Evolutionary conservation across 148 eudicot genomes (phyloP), one percentile per base, ranked within the genome.

Genomic region (Amaranthus cruentus): DNA sequence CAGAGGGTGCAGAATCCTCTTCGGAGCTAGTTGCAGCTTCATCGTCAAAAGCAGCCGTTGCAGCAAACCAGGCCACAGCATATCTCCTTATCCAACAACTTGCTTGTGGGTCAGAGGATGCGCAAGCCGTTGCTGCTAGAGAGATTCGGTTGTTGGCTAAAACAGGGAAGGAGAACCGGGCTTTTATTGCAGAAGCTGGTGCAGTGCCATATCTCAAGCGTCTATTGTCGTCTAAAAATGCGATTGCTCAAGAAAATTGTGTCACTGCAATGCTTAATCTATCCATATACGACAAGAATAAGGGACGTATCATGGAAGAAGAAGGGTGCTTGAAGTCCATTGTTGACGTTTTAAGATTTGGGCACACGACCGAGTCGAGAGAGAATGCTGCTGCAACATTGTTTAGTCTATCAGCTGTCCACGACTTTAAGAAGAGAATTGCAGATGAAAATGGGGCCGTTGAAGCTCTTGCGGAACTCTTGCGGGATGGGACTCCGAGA

Each of bases 321-420:
- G 77, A 79, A 78, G 92, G 86, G 58, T 91, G 98, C 77, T 80
- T 93, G 66, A 83, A 74, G 14, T 84, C 85, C 12, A 81, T 93
- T 38, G 92, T 89, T 42, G 71, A 77, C 38, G 97, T 91, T 63
- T 77, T 93, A 74, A 82, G 75, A 73, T 57, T 57, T 53, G 97
- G 98, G 53, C 88, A 81, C 74, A 89, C 91, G 3, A 85, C 84
- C 1, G 97, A 93, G 62, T 88, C 98, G 2, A 78, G 91, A 78
- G 98, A 93, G 83, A 93, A 93, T 51, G 97, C 98, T 47, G 98
- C 97, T 2, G 98, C 98, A 0, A 91, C 98, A 0, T 62, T 93
- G 63, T 93, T 93, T 79, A 93, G 98, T 71, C 91, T 93, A 21
- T 93, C 98, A 6, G 89, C 98, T 0, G 87, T 93, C 68, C 97